Evolutionary conservation across 805 yeast species (phyloP).

Genomic region (Helenozyma rhizophorensis): DNA sequence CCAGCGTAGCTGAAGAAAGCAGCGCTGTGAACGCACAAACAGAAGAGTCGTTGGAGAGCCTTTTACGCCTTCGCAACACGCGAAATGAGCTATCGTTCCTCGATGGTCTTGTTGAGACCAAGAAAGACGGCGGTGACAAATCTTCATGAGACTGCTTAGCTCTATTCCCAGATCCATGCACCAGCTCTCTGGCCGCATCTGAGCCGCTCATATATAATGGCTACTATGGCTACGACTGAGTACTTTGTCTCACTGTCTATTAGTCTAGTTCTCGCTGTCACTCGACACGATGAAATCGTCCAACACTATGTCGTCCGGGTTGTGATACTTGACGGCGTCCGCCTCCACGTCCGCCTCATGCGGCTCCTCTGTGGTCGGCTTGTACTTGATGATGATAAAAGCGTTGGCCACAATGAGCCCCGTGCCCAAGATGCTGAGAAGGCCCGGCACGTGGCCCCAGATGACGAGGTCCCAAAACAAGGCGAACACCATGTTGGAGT

Average conservation of each 20-base stretch:
- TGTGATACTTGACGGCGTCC: slow-evolving; percentile 11
- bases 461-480: slow-evolving; percentile 66
- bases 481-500: slow-evolving; percentile 76
- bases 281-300: slow-evolving; percentile 15
- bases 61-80: slow-evolving; percentile 6
- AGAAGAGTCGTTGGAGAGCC: slow-evolving; percentile 4
- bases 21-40: slow-evolving; percentile 1
- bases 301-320: slow-evolving; percentile 13
- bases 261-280: slow-evolving; percentile 7
- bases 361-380: slow-evolving; percentile 24
- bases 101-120: slow-evolving; percentile 6
- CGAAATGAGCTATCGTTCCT: slow-evolving; percentile 12
- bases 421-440: slow-evolving; percentile 67
- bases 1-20: slow-evolving; percentile 9
- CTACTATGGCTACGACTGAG: too few relatives aligned
- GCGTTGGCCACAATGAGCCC: slow-evolving; percentile 65
- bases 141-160: too few relatives aligned
- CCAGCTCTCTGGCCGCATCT: too few relatives aligned
- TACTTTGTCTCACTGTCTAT: too few relatives aligned
- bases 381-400: slow-evolving; percentile 50
- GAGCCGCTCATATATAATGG: too few relatives aligned
- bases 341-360: slow-evolving; percentile 4
- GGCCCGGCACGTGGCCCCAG: slow-evolving; percentile 70
- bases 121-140: too few relatives aligned
- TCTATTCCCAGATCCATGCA: too few relatives aligned